Percentiles rank a stretch among this genome's conserved stretches.
Conservation (phyloP, 2,329 filamentous ascomycete species). For the Domatiomyces globalis region DNA sequence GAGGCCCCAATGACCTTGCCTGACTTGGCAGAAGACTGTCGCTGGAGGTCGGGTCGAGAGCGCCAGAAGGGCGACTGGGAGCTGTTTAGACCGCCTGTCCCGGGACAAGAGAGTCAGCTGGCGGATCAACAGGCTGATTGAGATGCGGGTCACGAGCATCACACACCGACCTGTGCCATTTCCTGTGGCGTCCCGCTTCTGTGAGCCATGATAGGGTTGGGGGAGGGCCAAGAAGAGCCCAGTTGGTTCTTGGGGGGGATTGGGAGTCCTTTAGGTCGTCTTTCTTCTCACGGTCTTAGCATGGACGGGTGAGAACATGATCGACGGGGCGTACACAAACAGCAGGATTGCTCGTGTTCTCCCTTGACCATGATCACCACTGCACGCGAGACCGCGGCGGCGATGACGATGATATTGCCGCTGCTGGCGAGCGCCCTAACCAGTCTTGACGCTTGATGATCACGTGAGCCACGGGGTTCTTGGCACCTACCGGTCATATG, state of each 20-base stretch:
- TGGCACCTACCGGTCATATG: too few relatives aligned
- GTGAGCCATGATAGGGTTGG: slow-evolving; percentile 28
- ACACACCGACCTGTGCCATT: slow-evolving; percentile 99
- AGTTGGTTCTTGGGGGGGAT: neutral
- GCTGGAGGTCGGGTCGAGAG: slow-evolving; percentile 31
- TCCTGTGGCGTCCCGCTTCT: slow-evolving; percentile 59
- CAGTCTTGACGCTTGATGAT: neutral
- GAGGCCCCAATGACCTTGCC: slow-evolving; percentile 78
- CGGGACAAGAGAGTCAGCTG: neutral
- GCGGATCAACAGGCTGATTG: neutral
- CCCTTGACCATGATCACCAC: slow-evolving; percentile 1
- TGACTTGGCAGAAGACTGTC: slow-evolving; percentile 21
- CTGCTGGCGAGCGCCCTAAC: neutral
- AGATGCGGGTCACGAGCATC: slow-evolving; percentile 17
- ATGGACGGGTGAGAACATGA: slow-evolving; percentile 14
- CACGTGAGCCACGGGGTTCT: neutral
- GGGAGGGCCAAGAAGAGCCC: neutral
- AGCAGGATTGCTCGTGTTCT: slow-evolving; percentile 1
- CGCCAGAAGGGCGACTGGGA: slow-evolving; percentile 76
- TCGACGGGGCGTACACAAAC: neutral
- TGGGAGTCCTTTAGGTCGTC: slow-evolving; percentile 3
- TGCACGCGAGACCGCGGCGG: too few relatives aligned
- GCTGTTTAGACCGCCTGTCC: slow-evolving; percentile 21
- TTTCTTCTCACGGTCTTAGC: slow-evolving; percentile 11
- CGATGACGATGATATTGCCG: neutral